Evolutionary conservation across 192 early-diverging fungal species (phyloP).

Genomic region (Coemansia sp.): DNA sequence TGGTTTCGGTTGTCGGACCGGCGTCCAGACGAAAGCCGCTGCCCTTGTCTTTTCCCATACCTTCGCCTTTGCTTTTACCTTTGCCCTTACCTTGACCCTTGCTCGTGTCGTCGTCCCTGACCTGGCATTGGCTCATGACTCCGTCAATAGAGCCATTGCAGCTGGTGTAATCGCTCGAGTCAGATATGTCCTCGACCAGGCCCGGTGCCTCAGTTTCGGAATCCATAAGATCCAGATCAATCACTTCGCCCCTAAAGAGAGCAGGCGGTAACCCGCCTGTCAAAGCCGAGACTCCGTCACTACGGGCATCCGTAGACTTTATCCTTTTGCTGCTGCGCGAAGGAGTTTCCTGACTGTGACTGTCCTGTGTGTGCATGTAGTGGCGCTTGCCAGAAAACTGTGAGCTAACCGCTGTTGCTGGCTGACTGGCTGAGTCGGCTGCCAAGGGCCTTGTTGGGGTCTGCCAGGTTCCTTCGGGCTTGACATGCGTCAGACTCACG

Average conservation of each 20-base stretch:
- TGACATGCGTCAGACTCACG: neutral
- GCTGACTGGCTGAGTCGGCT: neutral
- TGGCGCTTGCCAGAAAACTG: neutral
- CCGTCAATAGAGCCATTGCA: neutral
- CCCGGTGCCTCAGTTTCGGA: neutral
- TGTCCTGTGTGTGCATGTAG: neutral
- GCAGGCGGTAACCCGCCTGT: neutral
- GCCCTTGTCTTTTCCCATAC: neutral
- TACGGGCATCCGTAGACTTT: neutral
- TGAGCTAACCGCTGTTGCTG: neutral
- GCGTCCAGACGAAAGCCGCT: neutral
- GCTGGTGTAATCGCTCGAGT: neutral
- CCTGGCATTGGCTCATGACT: neutral
- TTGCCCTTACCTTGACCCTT: neutral
- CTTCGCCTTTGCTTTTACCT: neutral
- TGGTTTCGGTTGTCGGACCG: neutral
- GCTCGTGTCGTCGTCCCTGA: neutral
- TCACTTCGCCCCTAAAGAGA: neutral
- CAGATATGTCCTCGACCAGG: neutral
- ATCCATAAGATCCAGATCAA: slow-evolving; percentile 1
- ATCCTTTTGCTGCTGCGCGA: neutral
- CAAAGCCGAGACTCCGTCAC: neutral
- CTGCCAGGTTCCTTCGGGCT: neutral
- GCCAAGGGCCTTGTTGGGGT: neutral
- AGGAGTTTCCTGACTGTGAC: neutral